A percentile compares a stretch with the other conserved stretches of the same genome.
These are phyloP conservation scores for Thelonectria discophora DNA, from an alignment of 2,329 filamentous ascomycete genomes.

Conservation along the genomic window DNA sequence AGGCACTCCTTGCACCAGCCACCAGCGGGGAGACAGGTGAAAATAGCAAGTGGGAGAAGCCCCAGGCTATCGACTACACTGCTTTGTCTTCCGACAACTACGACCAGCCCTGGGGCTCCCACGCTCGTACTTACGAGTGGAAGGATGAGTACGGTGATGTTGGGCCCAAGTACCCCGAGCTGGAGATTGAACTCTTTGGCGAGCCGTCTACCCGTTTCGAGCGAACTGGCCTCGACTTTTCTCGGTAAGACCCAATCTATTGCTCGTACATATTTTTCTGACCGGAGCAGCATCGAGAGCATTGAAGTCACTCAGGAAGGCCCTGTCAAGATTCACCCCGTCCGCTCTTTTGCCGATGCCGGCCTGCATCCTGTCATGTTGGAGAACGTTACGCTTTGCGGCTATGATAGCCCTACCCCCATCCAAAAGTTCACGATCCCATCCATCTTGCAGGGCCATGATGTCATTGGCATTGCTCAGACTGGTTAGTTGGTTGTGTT, in stretches of 20 bases:
- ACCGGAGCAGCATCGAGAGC: slow-evolving; percentile 58
- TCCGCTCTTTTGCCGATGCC: slow-evolving; percentile 73
- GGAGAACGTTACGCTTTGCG: slow-evolving; percentile 77
- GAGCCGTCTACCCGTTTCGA: slow-evolving; percentile 58
- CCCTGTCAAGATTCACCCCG: slow-evolving; percentile 58
- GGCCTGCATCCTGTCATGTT: slow-evolving; percentile 87
- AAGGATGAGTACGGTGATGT: slow-evolving; percentile 86
- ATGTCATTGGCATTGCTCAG: slow-evolving; percentile 90
- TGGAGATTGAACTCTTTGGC: slow-evolving; percentile 82
- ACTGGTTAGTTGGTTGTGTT: slow-evolving; percentile 70
- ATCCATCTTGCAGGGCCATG: slow-evolving; percentile 77
- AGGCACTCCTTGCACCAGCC: neutral
- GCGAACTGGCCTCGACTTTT: slow-evolving; percentile 68
- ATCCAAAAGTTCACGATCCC: slow-evolving; percentile 90
- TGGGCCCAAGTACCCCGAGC: slow-evolving; percentile 72
- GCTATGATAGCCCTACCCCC: slow-evolving; percentile 79
- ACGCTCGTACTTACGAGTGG: slow-evolving; percentile 81
- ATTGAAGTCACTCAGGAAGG: slow-evolving; percentile 69
- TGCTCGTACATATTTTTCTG: slow-evolving; percentile 22
- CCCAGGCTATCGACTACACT: slow-evolving; percentile 59
- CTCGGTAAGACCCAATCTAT: slow-evolving; percentile 59
- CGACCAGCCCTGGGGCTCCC: slow-evolving; percentile 56
- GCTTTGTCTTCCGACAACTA: slow-evolving; percentile 31
- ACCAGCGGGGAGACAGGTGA: slow-evolving; percentile 46
- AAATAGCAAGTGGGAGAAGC: slow-evolving; percentile 55